Evolutionary conservation across 2,329 filamentous ascomycete genomes (phyloP).

Genomic region (Akanthomyces uredinophilus): DNA sequence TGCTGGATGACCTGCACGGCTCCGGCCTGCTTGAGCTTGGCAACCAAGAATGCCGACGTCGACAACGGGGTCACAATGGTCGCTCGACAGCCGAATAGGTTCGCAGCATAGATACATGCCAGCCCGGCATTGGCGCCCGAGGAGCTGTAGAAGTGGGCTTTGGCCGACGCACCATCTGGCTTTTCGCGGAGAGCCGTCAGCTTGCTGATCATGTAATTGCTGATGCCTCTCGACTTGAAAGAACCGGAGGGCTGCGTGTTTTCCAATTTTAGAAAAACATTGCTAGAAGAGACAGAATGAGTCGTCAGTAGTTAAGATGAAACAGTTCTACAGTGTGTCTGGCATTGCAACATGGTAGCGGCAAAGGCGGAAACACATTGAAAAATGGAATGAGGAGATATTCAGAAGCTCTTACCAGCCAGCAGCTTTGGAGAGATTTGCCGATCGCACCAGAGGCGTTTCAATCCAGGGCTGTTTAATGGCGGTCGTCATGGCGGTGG

Average conservation of each 20-base stretch:
- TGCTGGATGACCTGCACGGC: constrained; percentile 57
- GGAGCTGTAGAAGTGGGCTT: constrained; percentile 63
- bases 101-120: constrained; percentile 68
- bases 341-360: too few species aligned
- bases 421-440: constrained; percentile 57
- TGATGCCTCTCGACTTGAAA: constrained; percentile 77
- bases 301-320: not conserved
- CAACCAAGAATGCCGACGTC: constrained; percentile 62
- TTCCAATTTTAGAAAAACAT: constrained; percentile 78
- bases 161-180: constrained; percentile 6
- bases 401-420: constrained; percentile 52
- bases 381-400: not conserved
- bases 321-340: too few species aligned
- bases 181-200: constrained; percentile 25
- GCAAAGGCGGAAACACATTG: not conserved
- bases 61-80: constrained; percentile 67
- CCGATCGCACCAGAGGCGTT: constrained; percentile 63
- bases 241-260: constrained; percentile 75
- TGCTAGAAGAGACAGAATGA: constrained; percentile 36
- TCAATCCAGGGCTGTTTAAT: constrained; percentile 53
- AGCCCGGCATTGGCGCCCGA: constrained; percentile 77
- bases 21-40: constrained; percentile 61
- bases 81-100: constrained; percentile 53
- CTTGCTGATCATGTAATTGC: constrained; percentile 58
- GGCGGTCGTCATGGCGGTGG: not conserved